Evolutionary conservation across 257 asterid genomes (phyloP).

Genomic region (Orobanche coerulescens): DNA sequence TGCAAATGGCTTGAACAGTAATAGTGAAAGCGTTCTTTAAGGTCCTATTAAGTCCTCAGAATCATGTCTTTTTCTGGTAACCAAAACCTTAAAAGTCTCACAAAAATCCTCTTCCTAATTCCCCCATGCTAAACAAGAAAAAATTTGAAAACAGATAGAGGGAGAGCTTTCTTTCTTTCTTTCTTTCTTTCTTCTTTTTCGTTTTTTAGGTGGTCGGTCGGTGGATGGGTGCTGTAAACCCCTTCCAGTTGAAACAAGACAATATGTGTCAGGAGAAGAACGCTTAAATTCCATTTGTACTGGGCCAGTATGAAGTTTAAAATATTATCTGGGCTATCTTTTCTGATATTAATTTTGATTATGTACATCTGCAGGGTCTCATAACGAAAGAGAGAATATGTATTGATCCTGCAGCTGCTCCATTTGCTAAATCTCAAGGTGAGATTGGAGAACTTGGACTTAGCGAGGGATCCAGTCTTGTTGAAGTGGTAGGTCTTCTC

Average conservation of each 20-base stretch:
- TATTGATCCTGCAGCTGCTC: constrained; percentile 88
- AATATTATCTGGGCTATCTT: not conserved
- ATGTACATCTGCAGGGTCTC: constrained; percentile 64
- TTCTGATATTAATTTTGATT: constrained; percentile 16
- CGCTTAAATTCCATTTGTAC: not conserved
- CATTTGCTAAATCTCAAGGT: constrained; percentile 71
- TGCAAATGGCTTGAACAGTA: constrained; percentile 8
- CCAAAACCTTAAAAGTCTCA: not conserved
- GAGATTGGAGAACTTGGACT: constrained; percentile 71
- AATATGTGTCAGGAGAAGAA: not conserved
- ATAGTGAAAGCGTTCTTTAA: constrained; percentile 1
- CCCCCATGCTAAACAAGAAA: not conserved
- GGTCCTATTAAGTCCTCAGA: not conserved
- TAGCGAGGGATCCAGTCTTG: constrained; percentile 73
- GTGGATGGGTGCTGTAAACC: not conserved
- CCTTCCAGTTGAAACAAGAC: not conserved
- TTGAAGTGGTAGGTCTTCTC: constrained; percentile 66
- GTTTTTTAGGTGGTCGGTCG: no score
- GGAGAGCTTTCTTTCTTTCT: not conserved
- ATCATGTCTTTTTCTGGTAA: not conserved
- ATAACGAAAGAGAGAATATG: constrained; percentile 76
- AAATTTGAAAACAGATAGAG: not conserved
- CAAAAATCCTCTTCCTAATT: not conserved
- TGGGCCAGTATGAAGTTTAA: not conserved
- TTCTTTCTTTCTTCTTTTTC: not conserved